Conservation (phyloP, 108 stramenopile genomes). For the Cyclotella kingstonii region DNA sequence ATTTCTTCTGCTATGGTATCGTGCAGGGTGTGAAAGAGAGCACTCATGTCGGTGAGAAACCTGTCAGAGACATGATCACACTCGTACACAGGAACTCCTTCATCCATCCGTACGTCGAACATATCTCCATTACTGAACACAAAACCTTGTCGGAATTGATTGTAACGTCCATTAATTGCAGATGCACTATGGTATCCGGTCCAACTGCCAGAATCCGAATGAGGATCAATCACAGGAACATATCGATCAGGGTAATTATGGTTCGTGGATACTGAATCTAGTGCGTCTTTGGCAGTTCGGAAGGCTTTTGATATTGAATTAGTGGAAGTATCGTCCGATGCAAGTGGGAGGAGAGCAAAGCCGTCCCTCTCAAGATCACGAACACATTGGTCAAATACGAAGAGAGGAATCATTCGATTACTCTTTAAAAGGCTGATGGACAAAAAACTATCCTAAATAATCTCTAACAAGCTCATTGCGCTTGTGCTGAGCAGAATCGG, state of each 20-base stretch:
- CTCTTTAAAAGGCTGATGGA: no score
- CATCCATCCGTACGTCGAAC: slow-evolving; percentile 27
- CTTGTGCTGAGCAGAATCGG: no score
- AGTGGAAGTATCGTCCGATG: not conserved
- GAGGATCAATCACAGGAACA: slow-evolving; percentile 39
- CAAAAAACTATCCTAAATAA: no score
- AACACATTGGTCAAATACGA: slow-evolving; percentile 25
- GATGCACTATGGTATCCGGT: slow-evolving; percentile 73
- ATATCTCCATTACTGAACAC: slow-evolving; percentile 72
- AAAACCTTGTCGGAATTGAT: slow-evolving; percentile 70
- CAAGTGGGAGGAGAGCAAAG: slow-evolving; percentile 19
- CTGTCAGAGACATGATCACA: not conserved
- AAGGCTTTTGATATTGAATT: slow-evolving; percentile 20
- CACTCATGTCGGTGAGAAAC: slow-evolving; percentile 25
- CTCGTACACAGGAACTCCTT: not conserved
- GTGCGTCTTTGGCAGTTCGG: slow-evolving; percentile 30
- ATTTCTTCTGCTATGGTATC: slow-evolving; percentile 48
- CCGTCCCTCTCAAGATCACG: slow-evolving; percentile 10
- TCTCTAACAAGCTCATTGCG: no score
- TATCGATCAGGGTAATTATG: not conserved
- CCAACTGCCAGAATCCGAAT: slow-evolving; percentile 62
- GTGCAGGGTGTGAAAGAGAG: slow-evolving; percentile 47
- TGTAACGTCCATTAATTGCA: slow-evolving; percentile 59
- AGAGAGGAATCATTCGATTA: no score
- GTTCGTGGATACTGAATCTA: slow-evolving; percentile 9